phyloP scores from a whole-genome alignment of 169 alveolate species.

The Eimeria maxima region DNA sequence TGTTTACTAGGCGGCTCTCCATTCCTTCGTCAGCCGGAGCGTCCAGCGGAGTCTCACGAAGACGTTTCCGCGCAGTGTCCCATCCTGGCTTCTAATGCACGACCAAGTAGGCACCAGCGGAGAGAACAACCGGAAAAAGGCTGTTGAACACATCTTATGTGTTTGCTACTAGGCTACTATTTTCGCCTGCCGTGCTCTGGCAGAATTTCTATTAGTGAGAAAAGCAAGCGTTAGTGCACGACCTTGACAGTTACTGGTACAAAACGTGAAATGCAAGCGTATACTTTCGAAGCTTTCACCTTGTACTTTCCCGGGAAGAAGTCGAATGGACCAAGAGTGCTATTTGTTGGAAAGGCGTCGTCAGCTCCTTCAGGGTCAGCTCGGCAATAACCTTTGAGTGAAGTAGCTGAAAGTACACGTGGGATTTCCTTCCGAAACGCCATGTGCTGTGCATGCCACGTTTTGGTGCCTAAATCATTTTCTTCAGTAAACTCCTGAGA shows the following conservation, averaged over 20 bases:
- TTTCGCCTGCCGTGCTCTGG: background rate
- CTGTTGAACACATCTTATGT: background rate
- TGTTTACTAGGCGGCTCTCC: conserved; percentile 64
- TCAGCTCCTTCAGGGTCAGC: conserved; percentile 76
- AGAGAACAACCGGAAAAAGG: background rate
- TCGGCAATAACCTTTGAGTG: conserved; percentile 70
- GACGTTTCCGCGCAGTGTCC: conserved; percentile 64
- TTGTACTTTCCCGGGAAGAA: conserved; percentile 82
- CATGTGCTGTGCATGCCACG: background rate
- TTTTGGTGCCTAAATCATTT: background rate
- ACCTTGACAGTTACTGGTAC: background rate
- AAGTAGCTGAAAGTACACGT: conserved; percentile 58
- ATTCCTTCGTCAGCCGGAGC: conserved; percentile 75
- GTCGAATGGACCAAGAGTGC: conserved; percentile 77
- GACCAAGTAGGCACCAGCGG: background rate
- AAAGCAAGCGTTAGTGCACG: background rate
- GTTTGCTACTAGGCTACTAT: background rate
- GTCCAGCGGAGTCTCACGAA: conserved; percentile 72
- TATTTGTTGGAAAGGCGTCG: conserved; percentile 57
- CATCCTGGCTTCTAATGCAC: conserved; percentile 43
- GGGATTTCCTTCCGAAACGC: background rate
- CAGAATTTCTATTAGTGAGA: background rate
- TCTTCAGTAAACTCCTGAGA: background rate
- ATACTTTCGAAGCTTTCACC: background rate
- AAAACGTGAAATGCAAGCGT: background rate